Evolutionary conservation across 352 stramenopile species (phyloP).

Genomic region (Pelagophyceae sp.): DNA sequence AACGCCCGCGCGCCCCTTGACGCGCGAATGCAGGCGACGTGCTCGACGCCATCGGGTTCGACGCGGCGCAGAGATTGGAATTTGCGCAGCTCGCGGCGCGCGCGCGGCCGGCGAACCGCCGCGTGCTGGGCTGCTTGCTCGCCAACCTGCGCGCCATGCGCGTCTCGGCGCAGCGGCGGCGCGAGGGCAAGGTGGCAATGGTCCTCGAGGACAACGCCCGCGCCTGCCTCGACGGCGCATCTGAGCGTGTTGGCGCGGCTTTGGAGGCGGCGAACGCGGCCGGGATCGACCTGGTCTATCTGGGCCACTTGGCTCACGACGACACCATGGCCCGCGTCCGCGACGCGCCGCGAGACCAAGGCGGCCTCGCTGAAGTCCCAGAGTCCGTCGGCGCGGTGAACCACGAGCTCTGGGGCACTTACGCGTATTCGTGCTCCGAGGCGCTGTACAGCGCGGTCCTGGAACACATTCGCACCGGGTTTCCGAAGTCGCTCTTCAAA

Average conservation of each 20-base stretch:
- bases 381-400: not conserved
- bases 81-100: not conserved
- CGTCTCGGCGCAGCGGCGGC: not conserved
- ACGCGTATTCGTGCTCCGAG: not conserved
- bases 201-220: conserved; percentile 14
- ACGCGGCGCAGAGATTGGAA: not conserved
- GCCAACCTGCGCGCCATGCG: conserved; percentile 5
- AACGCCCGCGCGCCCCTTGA: no score
- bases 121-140: conserved; percentile 1
- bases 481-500: not conserved
- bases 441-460: not conserved
- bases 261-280: not conserved
- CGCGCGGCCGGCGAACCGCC: not conserved
- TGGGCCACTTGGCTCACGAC: conserved; percentile 8
- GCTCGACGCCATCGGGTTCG: not conserved
- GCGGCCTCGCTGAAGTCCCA: no score
- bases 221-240: not conserved
- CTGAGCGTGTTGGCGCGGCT: not conserved
- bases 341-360: not conserved
- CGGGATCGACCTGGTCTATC: not conserved
- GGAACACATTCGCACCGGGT: not conserved
- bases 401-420: conserved; percentile 16
- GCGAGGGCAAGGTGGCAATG: not conserved
- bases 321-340: not conserved
- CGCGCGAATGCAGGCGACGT: no score